Conservation (phyloP, 345 rosid genomes). For the Salix suchowensis region DNA sequence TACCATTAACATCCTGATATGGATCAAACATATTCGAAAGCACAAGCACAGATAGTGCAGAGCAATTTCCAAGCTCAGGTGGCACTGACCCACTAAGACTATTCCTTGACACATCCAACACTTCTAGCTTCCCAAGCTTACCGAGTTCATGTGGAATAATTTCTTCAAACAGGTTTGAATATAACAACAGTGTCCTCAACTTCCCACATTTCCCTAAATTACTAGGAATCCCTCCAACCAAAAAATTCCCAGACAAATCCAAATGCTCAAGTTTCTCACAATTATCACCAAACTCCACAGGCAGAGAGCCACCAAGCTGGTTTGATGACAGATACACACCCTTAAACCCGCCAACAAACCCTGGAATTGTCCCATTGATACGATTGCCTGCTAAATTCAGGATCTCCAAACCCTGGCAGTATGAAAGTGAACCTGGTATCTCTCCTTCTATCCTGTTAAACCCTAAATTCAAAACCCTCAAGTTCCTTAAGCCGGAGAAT, state of each 20-base stretch:
- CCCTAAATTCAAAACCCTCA: conserved; percentile 77
- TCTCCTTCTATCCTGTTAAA: conserved; percentile 59
- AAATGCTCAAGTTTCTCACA: conserved; percentile 78
- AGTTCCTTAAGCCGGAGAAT: conserved; percentile 43
- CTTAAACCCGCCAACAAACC: conserved; percentile 57
- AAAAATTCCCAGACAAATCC: conserved; percentile 77
- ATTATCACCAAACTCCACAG: conserved; percentile 52
- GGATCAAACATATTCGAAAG: conserved; percentile 57
- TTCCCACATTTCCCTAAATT: conserved; percentile 60
- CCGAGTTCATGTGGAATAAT: conserved; percentile 63
- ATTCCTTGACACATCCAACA: conserved; percentile 84
- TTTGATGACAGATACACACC: conserved; percentile 60
- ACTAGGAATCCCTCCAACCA: conserved; percentile 59
- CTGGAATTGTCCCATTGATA: conserved; percentile 67
- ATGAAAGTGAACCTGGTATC: conserved; percentile 46
- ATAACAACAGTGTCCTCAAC: conserved; percentile 60
- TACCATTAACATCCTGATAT: conserved; percentile 31
- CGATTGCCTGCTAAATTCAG: conserved; percentile 73
- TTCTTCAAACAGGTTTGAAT: conserved; percentile 72
- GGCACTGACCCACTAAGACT: conserved; percentile 70
- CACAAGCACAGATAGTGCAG: conserved; percentile 62
- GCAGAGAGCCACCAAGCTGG: conserved; percentile 54
- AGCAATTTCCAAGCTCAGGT: conserved; percentile 69
- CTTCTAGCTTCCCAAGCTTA: conserved; percentile 65
- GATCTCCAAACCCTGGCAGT: conserved; percentile 42